Evolutionary conservation across 768 basidiomycete genomes (phyloP), one percentile per base, ranked within the genome.

Genomic region (Phylloporus sp.): DNA sequence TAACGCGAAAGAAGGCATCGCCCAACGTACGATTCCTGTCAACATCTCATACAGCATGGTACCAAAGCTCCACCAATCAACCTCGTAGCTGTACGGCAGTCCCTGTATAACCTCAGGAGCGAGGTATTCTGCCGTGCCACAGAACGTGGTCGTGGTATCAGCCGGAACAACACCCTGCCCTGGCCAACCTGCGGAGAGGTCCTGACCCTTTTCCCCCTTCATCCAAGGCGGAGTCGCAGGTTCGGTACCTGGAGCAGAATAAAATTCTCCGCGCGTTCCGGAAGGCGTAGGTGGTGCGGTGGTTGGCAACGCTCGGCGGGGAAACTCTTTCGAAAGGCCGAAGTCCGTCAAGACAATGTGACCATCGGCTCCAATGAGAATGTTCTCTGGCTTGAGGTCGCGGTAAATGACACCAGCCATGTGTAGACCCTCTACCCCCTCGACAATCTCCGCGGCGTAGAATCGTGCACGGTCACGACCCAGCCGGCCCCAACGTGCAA

Each of bases 11-110:
- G 44, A 37, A 58, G 39, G 28, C 49, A 26, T 10, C 41, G 29
- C 28, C 43, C 22, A 38, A 48, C 35, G 81, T 66, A 94, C 93
- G 54, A 94, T 87, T 22, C 95, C 95, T 31, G 90, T 89, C 68
- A 98, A 71, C 87, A 96, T 95, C 72, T 98, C 95, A 64, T 90
- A 92, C 49, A 98, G 70, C 88, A 98, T 95, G 52, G 95, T 97
- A 28, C 95, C 95, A 59, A 95, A 87, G 54, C 86, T 90, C 94
- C 93, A 99, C 90, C 92, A 95, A 64, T 98, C 95, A 18, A 95
- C 91, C 55, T 93, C 90, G 60, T 92, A 98, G 54, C 85, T 84
- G 62, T 98, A 95, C 17, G 84, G 78, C 57, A 87, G 66, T 1
- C 93, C 90, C 59, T 91, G 88, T 56, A 98, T 91, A 36, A 98